Evolutionary conservation across 1,284 basidiomycete species (phyloP), one percentile per base, ranked within the genome.

Genomic region (Pseudozyma tsukubaensis): DNA sequence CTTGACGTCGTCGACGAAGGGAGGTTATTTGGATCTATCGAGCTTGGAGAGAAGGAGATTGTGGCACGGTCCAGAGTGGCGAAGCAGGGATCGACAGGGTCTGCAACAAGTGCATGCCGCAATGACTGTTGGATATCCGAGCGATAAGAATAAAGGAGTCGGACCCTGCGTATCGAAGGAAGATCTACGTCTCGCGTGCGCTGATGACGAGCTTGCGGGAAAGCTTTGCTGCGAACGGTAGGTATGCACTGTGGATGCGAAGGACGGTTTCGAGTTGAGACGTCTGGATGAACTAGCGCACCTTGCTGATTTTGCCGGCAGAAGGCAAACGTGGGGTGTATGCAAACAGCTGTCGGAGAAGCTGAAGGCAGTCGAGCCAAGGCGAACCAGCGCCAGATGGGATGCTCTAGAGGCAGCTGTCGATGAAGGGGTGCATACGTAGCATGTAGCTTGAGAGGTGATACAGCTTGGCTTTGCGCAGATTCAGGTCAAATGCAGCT

Each of bases 331-430:
- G 32, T 16, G 21, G 55, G 37, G 55, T 44, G 19, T 54, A 32
- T 19, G 36, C 13, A 13, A 29, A 13, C 4, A 14, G 13, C 7
- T 42, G 6, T 13, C n/a, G 21, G 11, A 18, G 39, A 19, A n/a
- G 11, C 21, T 35, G 35, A 10, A 24, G 12, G 50, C 21, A 24
- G 19, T n/a, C 43, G 36, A 47, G 61, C 50, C n/a, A 35, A 34
- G 60, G 57, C 67, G 60, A 53, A 19, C 67, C 60, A 56, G 60
- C 60, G 66, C 66, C 66, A 37, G 19, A 50, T 55, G 51, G 34
- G 44, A 52, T 59, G 36, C 49, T 63, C 57, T 42, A 56, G 24
- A 56, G 60, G 44, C 19, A 49, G 34, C 19, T 44, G 37, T n/a
- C 14, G 52, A 57, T 48, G 60, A 34, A 4, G n/a, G 44, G n/a